These are phyloP conservation scores for Termitomyces titanicus DNA, from an alignment of 768 basidiomycete species.

Conservation along the genomic window DNA sequence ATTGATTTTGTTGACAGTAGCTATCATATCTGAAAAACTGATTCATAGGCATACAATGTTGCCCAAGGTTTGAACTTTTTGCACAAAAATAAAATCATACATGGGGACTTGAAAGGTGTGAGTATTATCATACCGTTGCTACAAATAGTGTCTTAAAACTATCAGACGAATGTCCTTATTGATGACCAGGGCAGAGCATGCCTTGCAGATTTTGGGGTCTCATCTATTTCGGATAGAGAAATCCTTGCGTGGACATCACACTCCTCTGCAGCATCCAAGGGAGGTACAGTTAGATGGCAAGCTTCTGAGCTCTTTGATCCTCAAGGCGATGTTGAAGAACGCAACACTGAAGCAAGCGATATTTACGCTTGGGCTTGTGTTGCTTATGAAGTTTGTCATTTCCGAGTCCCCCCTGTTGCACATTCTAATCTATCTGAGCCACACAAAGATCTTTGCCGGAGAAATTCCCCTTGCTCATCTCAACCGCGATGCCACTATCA, in stretches of 20 bases:
- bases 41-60: background rate
- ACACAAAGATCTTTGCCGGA: too few species aligned
- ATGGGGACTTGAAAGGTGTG: background rate
- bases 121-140: too few species aligned
- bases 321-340: background rate
- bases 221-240: slow-evolving; percentile 8
- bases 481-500: background rate
- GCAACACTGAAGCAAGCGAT: slow-evolving; percentile 12
- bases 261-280: background rate
- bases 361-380: slow-evolving; percentile 15
- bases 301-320: slow-evolving; percentile 16
- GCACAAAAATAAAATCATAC: background rate
- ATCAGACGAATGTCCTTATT: too few species aligned
- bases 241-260: slow-evolving; percentile 4
- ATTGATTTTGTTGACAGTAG: too few species aligned
- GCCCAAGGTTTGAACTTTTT: background rate
- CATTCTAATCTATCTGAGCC: too few species aligned
- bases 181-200: background rate
- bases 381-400: slow-evolving; percentile 14
- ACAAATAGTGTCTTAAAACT: too few species aligned
- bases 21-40: too few species aligned
- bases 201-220: slow-evolving; percentile 21
- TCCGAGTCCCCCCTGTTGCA: too few species aligned
- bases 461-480: background rate
- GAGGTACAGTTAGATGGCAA: slow-evolving; percentile 14